Base-by-base conservation (phyloP, 1,284 basidiomycete species). In the Trichosporon ovoides region DNA sequence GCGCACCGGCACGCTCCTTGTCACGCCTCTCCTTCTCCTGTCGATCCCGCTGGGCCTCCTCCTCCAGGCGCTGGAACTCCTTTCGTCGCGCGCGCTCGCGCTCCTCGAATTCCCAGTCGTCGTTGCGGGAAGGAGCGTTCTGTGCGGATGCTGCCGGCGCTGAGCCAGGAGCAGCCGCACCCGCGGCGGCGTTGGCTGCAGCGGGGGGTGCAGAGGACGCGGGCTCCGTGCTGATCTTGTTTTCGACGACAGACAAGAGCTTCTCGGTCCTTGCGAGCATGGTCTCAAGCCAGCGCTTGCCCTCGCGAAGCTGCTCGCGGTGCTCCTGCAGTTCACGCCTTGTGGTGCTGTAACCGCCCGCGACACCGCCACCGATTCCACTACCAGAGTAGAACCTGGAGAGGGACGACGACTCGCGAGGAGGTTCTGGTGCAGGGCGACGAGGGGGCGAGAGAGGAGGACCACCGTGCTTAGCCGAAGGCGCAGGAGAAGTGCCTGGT, bases 221-320 rank as follows among this genome's bases (percentile, higher is more conserved):
- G 31, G 51, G 7, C 2, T 53, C 56, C 4, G 55, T 31, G 3
- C 43, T 18, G 16, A 74, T 65, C 62, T 72, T 73, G 56, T 69
- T 73, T 57, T 78, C 76, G 16, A 78, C 70, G 65, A 70, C 69
- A 28, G 66, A 58, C 20, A 78, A 52, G 48, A 77, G 65, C 53
- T 74, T 72, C 37, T 78, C 75, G n/a, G 75, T 77, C 63, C 71
- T 72, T 53, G 63, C 40, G 34, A 78, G 53, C 68, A 74, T 77
- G 31, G 59, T 64, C 54, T 78, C 76, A 10, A 78, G 64, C 76
- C 76, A 78, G 28, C 68, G 58, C 60, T 75, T 76, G 59, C 75
- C 75, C 48, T 78, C 75, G 48, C 74, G 66, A 5, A 78, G 69
- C 60, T 75, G 73, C 49, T 77, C 75, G 13, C 74, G 73, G 59